phyloP scores from a whole-genome alignment of 345 rosid genomes.

The Moringa oleifera region DNA sequence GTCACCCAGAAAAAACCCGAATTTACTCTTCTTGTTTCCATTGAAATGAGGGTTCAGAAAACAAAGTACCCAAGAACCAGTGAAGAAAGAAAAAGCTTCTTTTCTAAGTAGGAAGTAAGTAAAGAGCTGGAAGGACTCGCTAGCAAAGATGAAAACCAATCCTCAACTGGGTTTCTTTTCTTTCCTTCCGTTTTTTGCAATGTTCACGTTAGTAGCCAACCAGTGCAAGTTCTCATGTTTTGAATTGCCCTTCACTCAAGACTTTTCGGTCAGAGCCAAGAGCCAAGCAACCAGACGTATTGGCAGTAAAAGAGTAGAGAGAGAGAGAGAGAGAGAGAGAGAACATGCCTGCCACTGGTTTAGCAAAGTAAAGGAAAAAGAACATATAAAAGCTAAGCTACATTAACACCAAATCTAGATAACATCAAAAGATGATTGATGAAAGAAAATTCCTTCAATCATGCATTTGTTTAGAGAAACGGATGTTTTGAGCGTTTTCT shows the following conservation, averaged over 20 bases:
- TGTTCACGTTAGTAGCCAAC: constrained; percentile 19
- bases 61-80: not conserved
- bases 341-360: constrained; percentile 50
- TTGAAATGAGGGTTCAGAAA: constrained; percentile 15
- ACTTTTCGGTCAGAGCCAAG: constrained; percentile 29
- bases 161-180: constrained; percentile 11
- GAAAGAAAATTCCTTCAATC: constrained; percentile 36
- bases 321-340: constrained; percentile 16
- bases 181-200: constrained; percentile 12
- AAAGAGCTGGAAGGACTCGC: constrained; percentile 14
- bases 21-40: constrained; percentile 32
- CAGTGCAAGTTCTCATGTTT: constrained; percentile 15
- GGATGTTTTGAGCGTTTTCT: constrained; percentile 15
- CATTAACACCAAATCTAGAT: constrained; percentile 35
- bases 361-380: constrained; percentile 27
- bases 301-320: constrained; percentile 9
- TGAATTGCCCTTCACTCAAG: constrained; percentile 20
- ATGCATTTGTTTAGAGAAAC: constrained; percentile 29
- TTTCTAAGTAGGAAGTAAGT: constrained; percentile 9
- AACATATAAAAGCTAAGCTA: constrained; percentile 37
- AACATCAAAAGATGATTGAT: constrained; percentile 26
- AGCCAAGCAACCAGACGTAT: constrained; percentile 26
- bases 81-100: constrained; percentile 13
- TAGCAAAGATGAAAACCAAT: constrained; percentile 7
- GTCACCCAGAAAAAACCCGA: constrained; percentile 21